Percentiles rank a stretch among this genome's conserved stretches.
phyloP scores from a whole-genome alignment of 352 stramenopile species.

The Globisporangium canariense region DNA sequence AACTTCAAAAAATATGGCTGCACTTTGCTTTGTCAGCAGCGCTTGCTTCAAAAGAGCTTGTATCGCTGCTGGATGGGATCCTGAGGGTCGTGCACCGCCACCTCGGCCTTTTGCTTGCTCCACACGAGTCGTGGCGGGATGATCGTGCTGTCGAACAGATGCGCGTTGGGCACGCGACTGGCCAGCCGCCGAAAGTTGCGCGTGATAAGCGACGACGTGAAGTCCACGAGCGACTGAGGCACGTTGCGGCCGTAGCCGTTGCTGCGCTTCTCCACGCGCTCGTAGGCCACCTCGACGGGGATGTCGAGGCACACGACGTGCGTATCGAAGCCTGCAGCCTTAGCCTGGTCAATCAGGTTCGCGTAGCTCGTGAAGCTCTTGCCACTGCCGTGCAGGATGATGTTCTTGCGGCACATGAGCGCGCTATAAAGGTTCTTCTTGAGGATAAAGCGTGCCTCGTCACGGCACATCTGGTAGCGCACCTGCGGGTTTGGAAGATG shows the following conservation, averaged over 20 bases:
- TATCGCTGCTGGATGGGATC: conserved; percentile 72
- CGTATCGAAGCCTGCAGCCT: conserved; percentile 58
- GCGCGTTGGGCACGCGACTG: conserved; percentile 56
- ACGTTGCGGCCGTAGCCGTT: conserved; percentile 70
- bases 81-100: conserved; percentile 38
- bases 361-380: conserved; percentile 72
- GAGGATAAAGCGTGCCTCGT: conserved; percentile 81
- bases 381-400: conserved; percentile 75
- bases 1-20: too few species aligned
- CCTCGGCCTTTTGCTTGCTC: conserved; percentile 61
- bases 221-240: conserved; percentile 58
- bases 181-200: conserved; percentile 66
- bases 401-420: conserved; percentile 77
- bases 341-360: conserved; percentile 60
- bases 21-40: too few species aligned
- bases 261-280: conserved; percentile 61
- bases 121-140: conserved; percentile 68
- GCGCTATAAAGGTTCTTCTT: conserved; percentile 72
- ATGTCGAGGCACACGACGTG: conserved; percentile 82
- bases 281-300: conserved; percentile 54
- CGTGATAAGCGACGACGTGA: conserved; percentile 56
- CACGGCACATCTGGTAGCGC: conserved; percentile 74
- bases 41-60: conserved; percentile 25
- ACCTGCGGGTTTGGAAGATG: conserved; percentile 48
- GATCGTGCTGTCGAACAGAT: conserved; percentile 63